Conservation (phyloP, 2,329 filamentous ascomycete species). For the Annulohypoxylon truncatum region DNA sequence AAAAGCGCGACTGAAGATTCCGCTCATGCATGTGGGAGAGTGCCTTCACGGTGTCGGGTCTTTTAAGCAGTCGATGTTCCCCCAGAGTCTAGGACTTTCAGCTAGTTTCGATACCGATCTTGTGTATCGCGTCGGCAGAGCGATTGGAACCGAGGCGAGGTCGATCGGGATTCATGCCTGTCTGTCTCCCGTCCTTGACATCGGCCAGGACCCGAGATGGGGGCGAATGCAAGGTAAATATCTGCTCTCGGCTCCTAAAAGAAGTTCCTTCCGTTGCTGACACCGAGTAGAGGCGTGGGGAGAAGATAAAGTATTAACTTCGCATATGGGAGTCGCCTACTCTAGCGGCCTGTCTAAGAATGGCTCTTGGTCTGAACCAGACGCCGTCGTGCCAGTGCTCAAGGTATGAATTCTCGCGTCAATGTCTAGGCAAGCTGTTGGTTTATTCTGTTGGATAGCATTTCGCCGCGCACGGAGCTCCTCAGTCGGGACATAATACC, state of each 20-base stretch:
- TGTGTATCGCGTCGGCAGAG: slow-evolving; percentile 55
- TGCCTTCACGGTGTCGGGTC: slow-evolving; percentile 59
- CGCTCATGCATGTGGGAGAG: slow-evolving; percentile 57
- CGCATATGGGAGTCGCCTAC: slow-evolving; percentile 59
- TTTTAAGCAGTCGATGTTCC: slow-evolving; percentile 60
- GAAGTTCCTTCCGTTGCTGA: slow-evolving; percentile 25
- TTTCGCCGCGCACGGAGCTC: slow-evolving; percentile 58
- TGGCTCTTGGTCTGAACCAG: slow-evolving; percentile 54
- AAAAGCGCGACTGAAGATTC: slow-evolving; percentile 54
- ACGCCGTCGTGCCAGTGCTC: slow-evolving; percentile 58
- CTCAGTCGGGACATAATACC: slow-evolving; percentile 57
- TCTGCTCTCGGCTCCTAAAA: background rate
- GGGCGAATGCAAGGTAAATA: slow-evolving; percentile 55
- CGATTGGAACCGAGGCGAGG: slow-evolving; percentile 57
- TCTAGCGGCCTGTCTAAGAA: slow-evolving; percentile 58
- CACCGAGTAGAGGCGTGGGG: slow-evolving; percentile 56
- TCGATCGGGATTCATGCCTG: slow-evolving; percentile 59
- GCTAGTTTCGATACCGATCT: slow-evolving; percentile 57
- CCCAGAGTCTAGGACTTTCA: slow-evolving; percentile 56
- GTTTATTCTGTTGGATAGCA: slow-evolving; percentile 45
- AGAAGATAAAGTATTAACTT: slow-evolving; percentile 58
- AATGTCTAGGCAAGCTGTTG: background rate
- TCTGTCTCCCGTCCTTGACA: slow-evolving; percentile 57
- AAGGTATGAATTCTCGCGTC: slow-evolving; percentile 48
- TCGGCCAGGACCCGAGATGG: slow-evolving; percentile 58